Evolutionary conservation across 2,329 filamentous ascomycete species (phyloP).

Genomic region (Fusarium udum): DNA sequence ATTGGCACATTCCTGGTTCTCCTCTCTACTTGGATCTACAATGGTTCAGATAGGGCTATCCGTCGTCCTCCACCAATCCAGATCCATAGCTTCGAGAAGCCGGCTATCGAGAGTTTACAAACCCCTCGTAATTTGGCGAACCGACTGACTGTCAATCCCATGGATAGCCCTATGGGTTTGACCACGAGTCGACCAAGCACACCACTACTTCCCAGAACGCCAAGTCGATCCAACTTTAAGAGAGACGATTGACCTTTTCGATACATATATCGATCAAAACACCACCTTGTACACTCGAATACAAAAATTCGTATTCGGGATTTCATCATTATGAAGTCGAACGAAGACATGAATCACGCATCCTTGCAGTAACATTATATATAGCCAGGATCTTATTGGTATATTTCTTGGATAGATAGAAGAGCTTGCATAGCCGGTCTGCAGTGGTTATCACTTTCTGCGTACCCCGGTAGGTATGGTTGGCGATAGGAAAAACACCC

Average conservation of each 20-base stretch:
- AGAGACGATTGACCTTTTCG: constrained; percentile 48
- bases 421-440: constrained; percentile 1
- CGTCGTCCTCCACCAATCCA: constrained; percentile 70
- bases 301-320: constrained; percentile 19
- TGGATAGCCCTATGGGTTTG: constrained; percentile 53
- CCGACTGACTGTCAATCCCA: constrained; percentile 52
- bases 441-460: neutral
- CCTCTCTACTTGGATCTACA: constrained; percentile 86
- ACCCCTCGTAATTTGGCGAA: constrained; percentile 51
- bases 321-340: constrained; percentile 31
- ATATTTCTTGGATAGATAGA: constrained; percentile 36
- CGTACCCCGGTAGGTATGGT: neutral
- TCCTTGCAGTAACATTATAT: constrained; percentile 28
- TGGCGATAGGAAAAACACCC: constrained; percentile 17
- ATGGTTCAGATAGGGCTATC: constrained; percentile 66
- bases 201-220: constrained; percentile 54
- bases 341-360: constrained; percentile 33
- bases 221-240: constrained; percentile 51
- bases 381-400: constrained; percentile 32
- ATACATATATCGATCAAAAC: neutral
- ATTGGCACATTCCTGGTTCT: constrained; percentile 82
- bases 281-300: constrained; percentile 7
- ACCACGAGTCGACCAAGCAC: constrained; percentile 60
- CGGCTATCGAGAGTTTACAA: constrained; percentile 62
- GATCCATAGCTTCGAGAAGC: constrained; percentile 82